Evolutionary conservation across 257 asterid genomes (phyloP), one percentile per base, ranked within the genome.

Genomic region (Solanum medicagineum): DNA sequence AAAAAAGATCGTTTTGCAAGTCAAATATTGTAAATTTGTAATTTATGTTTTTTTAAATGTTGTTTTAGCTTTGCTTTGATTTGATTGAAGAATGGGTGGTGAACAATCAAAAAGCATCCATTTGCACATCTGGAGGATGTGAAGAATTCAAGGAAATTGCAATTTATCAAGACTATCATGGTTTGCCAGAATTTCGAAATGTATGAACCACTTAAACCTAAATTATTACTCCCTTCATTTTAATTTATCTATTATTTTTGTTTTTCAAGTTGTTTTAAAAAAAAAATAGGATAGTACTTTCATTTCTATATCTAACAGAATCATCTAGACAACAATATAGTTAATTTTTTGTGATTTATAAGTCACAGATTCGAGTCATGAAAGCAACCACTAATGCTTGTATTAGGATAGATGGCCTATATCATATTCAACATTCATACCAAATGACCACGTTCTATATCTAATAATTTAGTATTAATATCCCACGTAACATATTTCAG

Each of bases 131-230:
- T 74, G 66, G 80, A 54, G 84, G 87, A 10, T 22, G 79, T 19
- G 54, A 56, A 17, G 63, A 75, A 57, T 85, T 77, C 84, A 75
- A 60, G 24, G 63, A 85, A 17, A 85, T 75, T 42, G 75, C 87
- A 57, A 85, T 85, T 53, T 85, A 73, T 60, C 87, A 85, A 62
- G 87, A 85, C 42, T 85, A 85, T 8, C 87, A 85, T 75, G 87
- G 87, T 36, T 56, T 85, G 44, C 74, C 80, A 75, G 24, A 85
- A 60, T 77, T 85, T 32, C 53, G 87, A 75, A 75, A 24, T n/a
- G 87, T 85, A 85, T 49, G 73, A 69, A 32, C 59, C 42, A 7
- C 42, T 44, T 57, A 57, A 20, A 57, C 13, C 26, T 20, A 54
- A 53, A 22, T 0, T 62, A 1, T 62, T n/a, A 22, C 36, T 62